Conservation (phyloP, 106 monocot genomes). For the Phalaenopsis aphrodite region DNA sequence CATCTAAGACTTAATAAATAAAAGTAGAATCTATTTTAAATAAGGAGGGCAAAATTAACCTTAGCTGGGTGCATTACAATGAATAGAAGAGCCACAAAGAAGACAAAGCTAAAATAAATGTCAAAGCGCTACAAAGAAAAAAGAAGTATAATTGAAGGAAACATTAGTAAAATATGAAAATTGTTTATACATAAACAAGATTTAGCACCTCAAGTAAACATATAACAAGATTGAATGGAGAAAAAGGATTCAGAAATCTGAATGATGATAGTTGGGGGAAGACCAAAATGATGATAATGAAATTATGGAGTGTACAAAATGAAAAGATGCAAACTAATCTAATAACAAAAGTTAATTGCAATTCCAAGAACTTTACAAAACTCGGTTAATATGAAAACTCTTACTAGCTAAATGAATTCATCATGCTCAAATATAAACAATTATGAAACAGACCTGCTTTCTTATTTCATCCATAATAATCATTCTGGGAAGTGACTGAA, state of each 20-base stretch:
- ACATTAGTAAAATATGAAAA: neutral
- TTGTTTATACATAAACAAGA: neutral
- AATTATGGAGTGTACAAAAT: neutral
- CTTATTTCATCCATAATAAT: slow-evolving; percentile 97
- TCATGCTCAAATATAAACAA: slow-evolving; percentile 1
- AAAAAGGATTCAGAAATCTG: neutral
- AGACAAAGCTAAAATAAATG: neutral
- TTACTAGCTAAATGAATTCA: neutral
- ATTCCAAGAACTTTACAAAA: neutral
- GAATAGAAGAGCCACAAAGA: neutral
- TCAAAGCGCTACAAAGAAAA: neutral
- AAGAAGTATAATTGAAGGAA: neutral
- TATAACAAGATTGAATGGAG: neutral
- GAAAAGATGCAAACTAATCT: neutral
- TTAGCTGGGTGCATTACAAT: neutral
- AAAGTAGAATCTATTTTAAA: neutral
- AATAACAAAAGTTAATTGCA: neutral
- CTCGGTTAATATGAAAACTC: neutral
- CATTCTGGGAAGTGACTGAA: slow-evolving; percentile 97
- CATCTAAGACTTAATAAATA: neutral
- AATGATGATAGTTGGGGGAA: neutral
- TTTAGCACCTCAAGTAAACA: neutral
- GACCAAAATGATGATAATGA: neutral
- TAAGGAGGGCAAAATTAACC: neutral
- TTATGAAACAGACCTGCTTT: slow-evolving; percentile 54